These are phyloP conservation scores for Pythium graminicola DNA, from an alignment of 352 stramenopile genomes.

Conservation along the genomic window DNA sequence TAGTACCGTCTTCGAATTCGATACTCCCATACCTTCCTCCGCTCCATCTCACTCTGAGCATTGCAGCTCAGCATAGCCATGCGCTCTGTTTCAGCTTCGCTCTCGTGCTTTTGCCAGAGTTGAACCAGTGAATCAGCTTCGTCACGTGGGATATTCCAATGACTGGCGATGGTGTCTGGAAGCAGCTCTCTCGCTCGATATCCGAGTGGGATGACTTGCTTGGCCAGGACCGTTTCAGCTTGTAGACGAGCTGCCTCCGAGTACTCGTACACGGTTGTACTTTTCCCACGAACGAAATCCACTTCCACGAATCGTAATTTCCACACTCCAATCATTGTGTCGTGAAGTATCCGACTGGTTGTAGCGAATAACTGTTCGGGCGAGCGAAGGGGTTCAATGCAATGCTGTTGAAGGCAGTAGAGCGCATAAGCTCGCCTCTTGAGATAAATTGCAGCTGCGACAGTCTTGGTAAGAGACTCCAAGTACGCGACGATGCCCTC, in stretches of 20 bases:
- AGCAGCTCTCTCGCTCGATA: constrained; percentile 45
- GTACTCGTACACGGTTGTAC: constrained; percentile 49
- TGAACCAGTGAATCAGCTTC: constrained; percentile 14
- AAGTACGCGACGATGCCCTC: constrained; percentile 53
- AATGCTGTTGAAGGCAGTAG: constrained; percentile 34
- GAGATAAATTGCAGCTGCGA: constrained; percentile 51
- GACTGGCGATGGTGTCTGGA: constrained; percentile 31
- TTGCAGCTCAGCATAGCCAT: not conserved
- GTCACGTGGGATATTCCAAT: constrained; percentile 19
- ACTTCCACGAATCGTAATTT: constrained; percentile 56
- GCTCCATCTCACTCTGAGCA: constrained; percentile 1
- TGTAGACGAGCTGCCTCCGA: constrained; percentile 30
- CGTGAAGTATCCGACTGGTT: constrained; percentile 33
- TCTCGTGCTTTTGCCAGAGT: constrained; percentile 2
- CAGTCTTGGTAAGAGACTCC: constrained; percentile 25
- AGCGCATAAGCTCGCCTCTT: constrained; percentile 51
- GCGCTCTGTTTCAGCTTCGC: not conserved
- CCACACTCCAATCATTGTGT: constrained; percentile 41
- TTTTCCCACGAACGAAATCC: constrained; percentile 38
- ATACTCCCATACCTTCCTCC: constrained; percentile 7
- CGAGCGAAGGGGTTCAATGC: constrained; percentile 37
- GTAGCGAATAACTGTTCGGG: constrained; percentile 51
- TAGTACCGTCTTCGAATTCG: constrained; percentile 14
- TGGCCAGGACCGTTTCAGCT: constrained; percentile 9
- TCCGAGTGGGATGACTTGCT: constrained; percentile 31